A percentile compares a stretch with the other conserved stretches of the same genome.
Evolutionary conservation across 2,329 filamentous ascomycete genomes (phyloP).

Genomic region (Sporothrix sp.): DNA sequence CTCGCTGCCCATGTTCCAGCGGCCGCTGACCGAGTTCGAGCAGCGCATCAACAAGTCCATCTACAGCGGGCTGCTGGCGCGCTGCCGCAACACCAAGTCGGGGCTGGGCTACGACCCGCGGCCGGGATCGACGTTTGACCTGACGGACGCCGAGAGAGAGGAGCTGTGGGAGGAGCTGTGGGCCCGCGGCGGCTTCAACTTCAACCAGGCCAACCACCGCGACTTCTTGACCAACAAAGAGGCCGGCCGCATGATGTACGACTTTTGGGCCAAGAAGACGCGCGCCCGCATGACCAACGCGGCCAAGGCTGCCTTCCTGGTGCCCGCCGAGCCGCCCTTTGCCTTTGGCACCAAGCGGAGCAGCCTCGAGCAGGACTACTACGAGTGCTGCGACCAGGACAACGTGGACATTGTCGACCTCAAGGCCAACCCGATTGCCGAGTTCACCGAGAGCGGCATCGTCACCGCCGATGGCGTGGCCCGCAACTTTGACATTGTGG

Average conservation of each 20-base stretch:
- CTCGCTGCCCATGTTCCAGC: conserved; percentile 48
- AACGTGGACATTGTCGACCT: conserved; percentile 38
- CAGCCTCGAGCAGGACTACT: conserved; percentile 39
- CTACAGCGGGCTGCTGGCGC: conserved; percentile 33
- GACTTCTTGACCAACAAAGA: conserved; percentile 23
- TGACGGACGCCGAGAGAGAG: conserved; percentile 31
- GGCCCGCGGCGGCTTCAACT: conserved; percentile 17
- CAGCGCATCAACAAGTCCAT: conserved; percentile 30
- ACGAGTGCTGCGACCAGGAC: conserved; percentile 36
- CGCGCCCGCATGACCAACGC: conserved; percentile 27
- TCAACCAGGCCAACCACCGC: conserved; percentile 7
- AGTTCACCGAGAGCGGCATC: conserved; percentile 32
- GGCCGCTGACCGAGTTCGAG: conserved; percentile 34
- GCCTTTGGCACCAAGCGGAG: conserved; percentile 38
- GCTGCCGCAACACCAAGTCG: conserved; percentile 35
- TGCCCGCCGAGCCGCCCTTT: conserved; percentile 35
- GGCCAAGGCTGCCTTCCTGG: conserved; percentile 25
- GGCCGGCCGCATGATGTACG: conserved; percentile 23
- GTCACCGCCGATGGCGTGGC: conserved; percentile 27
- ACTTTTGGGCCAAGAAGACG: conserved; percentile 28
- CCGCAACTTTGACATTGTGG: conserved; percentile 28
- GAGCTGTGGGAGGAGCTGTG: conserved; percentile 36
- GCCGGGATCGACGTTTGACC: conserved; percentile 34
- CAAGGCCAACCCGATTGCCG: conserved; percentile 32
- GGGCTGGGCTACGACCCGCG: conserved; percentile 42